Evolutionary conservation across 306 rosid genomes (phyloP), one percentile per base, ranked within the genome.

Genomic region (Elaeagnus macrophylla): DNA sequence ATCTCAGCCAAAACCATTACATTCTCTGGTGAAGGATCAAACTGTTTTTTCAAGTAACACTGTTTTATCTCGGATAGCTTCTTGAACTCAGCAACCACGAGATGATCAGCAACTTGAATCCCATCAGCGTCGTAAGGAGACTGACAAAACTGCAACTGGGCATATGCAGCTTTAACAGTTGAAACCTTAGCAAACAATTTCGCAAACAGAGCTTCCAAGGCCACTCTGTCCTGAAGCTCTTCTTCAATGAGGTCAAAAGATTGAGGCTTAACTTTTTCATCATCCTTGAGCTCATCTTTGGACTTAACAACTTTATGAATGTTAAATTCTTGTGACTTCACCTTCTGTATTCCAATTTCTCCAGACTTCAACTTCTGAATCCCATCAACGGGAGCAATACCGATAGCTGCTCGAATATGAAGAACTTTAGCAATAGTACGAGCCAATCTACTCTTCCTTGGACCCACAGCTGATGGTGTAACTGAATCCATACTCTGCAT

Each of bases 111-210:
- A 12, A 69, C 73, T 73, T 75, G 83, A 61, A 91, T 86, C 53
- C 94, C 95, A 43, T 86, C 82, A 8, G 79, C 70, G 48, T 86
- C 89, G 51, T 81, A 91, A 36, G 97, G 97, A 25, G 83, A 68
- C 48, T 91, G 95, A 41, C 82, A 65, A 60, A 63, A 46, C 17
- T 91, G 97, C 6, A 91, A 53, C 64, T 86, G 75, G 1, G 96
- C 97, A 76, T 91, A 91, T 5, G 93, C 73, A 62, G 85, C 90
- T 69, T 91, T 91, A 6, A 86, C 73, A 2, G 79, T 49, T 16
- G 97, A 80, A 69, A 82, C 48, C 39, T 75, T 71, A 2, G 96
- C 97, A 59, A 91, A 91, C 8, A 84, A 62, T 67, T 78, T 82
- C 1, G 95, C 94, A 5, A 86, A 66, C 10, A 78, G 66, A 38